phyloP scores from a whole-genome alignment of 495 filamentous ascomycete species.

The Rusavskia elegans region DNA sequence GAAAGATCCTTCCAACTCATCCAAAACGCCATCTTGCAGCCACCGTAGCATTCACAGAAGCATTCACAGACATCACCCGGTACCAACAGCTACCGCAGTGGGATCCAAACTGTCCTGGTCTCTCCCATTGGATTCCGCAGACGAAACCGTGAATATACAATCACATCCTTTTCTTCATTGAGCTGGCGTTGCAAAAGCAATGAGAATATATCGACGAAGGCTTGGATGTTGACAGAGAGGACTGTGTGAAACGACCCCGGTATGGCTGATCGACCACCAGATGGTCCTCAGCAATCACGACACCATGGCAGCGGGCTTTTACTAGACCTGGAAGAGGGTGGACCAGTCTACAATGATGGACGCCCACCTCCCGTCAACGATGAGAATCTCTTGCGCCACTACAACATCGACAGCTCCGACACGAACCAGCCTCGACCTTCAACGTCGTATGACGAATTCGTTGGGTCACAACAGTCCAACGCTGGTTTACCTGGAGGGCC shows the following conservation, averaged over 20 bases:
- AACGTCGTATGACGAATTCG: constrained; percentile 86
- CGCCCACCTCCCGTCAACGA: constrained; percentile 59
- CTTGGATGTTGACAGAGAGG: not conserved
- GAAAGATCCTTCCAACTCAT: no score
- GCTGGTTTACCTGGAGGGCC: constrained; percentile 37
- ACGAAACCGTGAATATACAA: no score
- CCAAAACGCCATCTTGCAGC: no score
- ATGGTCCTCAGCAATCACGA: constrained; percentile 39
- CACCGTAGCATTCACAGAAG: no score
- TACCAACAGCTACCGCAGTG: no score
- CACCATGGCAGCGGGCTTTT: constrained; percentile 50
- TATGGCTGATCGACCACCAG: constrained; percentile 58
- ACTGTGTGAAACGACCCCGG: constrained; percentile 14
- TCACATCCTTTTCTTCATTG: no score
- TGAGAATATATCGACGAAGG: no score
- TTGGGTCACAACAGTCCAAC: constrained; percentile 44
- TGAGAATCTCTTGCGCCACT: constrained; percentile 55
- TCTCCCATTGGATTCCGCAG: no score
- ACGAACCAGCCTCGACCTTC: constrained; percentile 56
- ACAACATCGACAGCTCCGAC: constrained; percentile 50
- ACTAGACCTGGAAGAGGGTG: constrained; percentile 56
- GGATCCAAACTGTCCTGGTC: no score
- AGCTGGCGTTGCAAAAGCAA: no score
- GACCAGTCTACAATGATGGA: constrained; percentile 55
- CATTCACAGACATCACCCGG: no score